Conservation (phyloP, 1,139 yeast genomes). For the Candida tetrigidarum region DNA sequence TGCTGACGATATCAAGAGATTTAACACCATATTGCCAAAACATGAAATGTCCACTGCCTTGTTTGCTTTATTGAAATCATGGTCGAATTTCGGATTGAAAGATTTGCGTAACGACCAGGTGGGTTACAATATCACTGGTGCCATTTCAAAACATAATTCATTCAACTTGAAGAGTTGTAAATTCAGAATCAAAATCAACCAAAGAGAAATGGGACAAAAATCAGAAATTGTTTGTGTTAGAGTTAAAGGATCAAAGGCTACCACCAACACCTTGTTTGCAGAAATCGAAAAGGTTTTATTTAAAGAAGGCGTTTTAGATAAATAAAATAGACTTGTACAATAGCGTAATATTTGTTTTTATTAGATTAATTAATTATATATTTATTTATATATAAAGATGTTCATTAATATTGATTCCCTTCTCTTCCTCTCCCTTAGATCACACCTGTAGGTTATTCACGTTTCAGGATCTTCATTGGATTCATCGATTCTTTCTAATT, state of each 20-base stretch:
- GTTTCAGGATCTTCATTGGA: slow-evolving; percentile 7
- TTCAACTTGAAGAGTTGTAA: slow-evolving; percentile 67
- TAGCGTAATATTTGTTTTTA: slow-evolving; percentile 1
- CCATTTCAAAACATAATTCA: slow-evolving; percentile 62
- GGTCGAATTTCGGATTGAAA: slow-evolving; percentile 74
- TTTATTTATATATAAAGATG: neutral
- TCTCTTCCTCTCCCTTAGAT: no score
- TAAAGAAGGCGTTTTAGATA: slow-evolving; percentile 51
- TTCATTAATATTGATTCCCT: no score
- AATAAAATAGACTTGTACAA: slow-evolving; percentile 11
- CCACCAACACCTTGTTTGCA: slow-evolving; percentile 47
- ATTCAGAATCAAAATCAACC: slow-evolving; percentile 57
- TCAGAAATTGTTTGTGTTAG: slow-evolving; percentile 51
- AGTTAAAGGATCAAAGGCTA: slow-evolving; percentile 48
- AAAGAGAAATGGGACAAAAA: slow-evolving; percentile 44
- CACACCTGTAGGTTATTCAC: neutral
- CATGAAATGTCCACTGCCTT: slow-evolving; percentile 69
- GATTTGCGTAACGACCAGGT: slow-evolving; percentile 53
- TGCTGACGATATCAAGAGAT: slow-evolving; percentile 38
- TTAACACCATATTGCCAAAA: slow-evolving; percentile 49
- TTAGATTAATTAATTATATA: neutral
- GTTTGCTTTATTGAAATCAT: slow-evolving; percentile 61
- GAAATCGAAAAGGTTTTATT: slow-evolving; percentile 51
- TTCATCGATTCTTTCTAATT: slow-evolving; percentile 9
- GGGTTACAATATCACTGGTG: slow-evolving; percentile 55